These are phyloP conservation scores for Russula compacta DNA, from an alignment of 768 basidiomycete genomes.

Conservation along the genomic window DNA sequence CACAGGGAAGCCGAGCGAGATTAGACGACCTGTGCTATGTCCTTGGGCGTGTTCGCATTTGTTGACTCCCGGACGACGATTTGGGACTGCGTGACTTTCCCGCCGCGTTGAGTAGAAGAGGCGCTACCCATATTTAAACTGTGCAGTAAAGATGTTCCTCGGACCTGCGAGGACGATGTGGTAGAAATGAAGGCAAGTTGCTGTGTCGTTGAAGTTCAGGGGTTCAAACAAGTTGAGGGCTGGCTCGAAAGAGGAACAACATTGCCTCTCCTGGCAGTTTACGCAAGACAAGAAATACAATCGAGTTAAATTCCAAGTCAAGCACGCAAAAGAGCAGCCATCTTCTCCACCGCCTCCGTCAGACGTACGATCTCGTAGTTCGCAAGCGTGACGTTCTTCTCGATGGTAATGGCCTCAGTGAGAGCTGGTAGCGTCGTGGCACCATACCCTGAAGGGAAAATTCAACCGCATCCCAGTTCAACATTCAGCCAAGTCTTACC, in stretches of 20 bases:
- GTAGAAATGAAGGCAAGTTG: constrained; percentile 8
- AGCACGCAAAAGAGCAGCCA: constrained; percentile 23
- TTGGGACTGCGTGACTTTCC: constrained; percentile 3
- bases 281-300: background rate
- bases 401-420: constrained; percentile 65
- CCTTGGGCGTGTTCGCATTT: constrained; percentile 4
- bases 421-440: constrained; percentile 78
- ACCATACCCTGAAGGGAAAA: constrained; percentile 50
- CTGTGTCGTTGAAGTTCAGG: background rate
- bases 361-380: constrained; percentile 53
- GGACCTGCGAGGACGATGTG: constrained; percentile 14
- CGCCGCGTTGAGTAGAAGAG: constrained; percentile 14
- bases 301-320: constrained; percentile 4
- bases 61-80: background rate
- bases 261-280: background rate
- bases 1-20: background rate
- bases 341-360: constrained; percentile 41
- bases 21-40: constrained; percentile 9
- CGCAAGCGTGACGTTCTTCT: constrained; percentile 53
- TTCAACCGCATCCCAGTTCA: background rate
- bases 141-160: constrained; percentile 7
- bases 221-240: background rate
- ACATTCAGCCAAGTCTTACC: constrained; percentile 35
- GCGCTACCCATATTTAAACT: constrained; percentile 9
- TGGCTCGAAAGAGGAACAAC: background rate